Evolutionary conservation across 768 basidiomycete genomes (phyloP).

Genomic region (Postia placenta): DNA sequence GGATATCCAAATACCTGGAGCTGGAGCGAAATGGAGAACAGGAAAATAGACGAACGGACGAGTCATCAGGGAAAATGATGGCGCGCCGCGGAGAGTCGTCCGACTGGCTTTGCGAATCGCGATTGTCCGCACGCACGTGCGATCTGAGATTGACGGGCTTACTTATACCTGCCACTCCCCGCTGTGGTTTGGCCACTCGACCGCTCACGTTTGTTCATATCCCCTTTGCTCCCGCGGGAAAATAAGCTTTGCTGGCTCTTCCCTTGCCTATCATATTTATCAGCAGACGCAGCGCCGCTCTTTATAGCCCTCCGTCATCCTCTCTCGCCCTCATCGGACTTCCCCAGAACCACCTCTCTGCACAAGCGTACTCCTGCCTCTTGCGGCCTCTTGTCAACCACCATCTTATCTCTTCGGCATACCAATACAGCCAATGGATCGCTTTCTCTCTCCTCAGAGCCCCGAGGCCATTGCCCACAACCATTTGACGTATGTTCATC

Average conservation of each 20-base stretch:
- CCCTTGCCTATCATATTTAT: background rate
- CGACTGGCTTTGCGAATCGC: background rate
- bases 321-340: background rate
- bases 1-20: too few relatives aligned
- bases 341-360: background rate
- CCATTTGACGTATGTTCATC: slow-evolving; percentile 51
- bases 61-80: background rate
- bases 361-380: background rate
- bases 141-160: background rate
- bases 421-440: slow-evolving; percentile 42
- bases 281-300: background rate
- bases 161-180: background rate
- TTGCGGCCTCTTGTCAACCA: background rate
- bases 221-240: background rate
- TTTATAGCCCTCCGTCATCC: background rate
- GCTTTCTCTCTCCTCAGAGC: slow-evolving; percentile 66
- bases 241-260: background rate
- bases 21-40: background rate
- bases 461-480: slow-evolving; percentile 69
- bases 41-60: too few relatives aligned
- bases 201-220: slow-evolving; percentile 2
- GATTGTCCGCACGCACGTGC: slow-evolving; percentile 7
- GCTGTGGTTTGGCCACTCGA: background rate
- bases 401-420: background rate
- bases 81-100: background rate